Base-by-base conservation (phyloP, 2,329 filamentous ascomycete species). In the Talaromyces sp. region DNA sequence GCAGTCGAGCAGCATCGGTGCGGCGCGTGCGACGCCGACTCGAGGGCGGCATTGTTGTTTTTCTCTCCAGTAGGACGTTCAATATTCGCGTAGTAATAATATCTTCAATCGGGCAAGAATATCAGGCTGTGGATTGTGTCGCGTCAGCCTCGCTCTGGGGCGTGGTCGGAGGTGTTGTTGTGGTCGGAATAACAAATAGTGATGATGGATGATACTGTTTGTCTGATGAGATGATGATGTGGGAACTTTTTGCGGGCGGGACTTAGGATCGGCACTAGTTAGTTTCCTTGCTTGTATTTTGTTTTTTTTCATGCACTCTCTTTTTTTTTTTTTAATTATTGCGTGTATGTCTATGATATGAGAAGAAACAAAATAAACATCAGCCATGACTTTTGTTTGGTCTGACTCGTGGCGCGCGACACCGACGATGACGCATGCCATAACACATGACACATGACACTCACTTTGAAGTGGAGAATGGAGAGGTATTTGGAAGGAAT, bases 11-110 rank as follows among this genome's bases (percentile, higher is more conserved):
- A 46, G 76, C 70, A 67, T 77, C 74, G 71, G 76, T 77, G 69
- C 77, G 77, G 68, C 76, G 75, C 68, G 71, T 75, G 68, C 76
- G 76, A 65, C 77, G 75, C 61, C 75, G 72, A 64, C 75, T 76
- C 50, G 76, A 75, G 27, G 76, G 68, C 54, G 76, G 74, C 76
- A 78, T 78, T 56, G 63, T 69, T 69, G 51, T 48, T 38, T 19
- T 46, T 43, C 51, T 50, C 41, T 41, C 56, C 46, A 27, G 48
- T 17, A 12, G 48, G 43, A 11, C 8, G 43, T 46, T 19, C 5
- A 46, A 46, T 26, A 10, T 24, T 46, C n/a, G 43, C 43, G 43
- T 46, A 24, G 19, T 24, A 46, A 46, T 9, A 46, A 24, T 24
- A 8, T 11, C 2, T 1, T 11, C 19, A 11, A 2, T 21, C 11